A percentile compares a stretch with the other conserved stretches of the same genome.
phyloP scores from a whole-genome alignment of 495 filamentous ascomycete genomes.

The Massariosphaeria phaeospora region DNA sequence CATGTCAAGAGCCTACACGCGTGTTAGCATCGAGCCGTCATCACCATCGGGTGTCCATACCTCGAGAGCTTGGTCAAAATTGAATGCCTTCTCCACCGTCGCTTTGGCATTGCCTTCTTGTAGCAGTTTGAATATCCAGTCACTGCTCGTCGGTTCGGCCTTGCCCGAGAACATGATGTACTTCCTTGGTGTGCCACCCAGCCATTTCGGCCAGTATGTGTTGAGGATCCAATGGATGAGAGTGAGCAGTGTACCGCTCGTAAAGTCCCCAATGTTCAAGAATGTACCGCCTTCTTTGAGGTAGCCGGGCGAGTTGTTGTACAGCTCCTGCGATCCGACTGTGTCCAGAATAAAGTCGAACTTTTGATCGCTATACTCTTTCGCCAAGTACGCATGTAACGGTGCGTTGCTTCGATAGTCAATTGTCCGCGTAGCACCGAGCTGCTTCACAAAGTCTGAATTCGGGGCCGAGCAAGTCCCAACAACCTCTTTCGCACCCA shows the following conservation, averaged over 20 bases:
- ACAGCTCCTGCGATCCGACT: conserved; percentile 39
- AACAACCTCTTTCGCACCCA: conserved; percentile 39
- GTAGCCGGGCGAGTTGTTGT: conserved; percentile 31
- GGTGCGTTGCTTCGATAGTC: conserved; percentile 12
- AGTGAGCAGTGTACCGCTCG: conserved; percentile 22
- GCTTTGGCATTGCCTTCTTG: conserved; percentile 16
- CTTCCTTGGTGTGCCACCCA: conserved; percentile 39
- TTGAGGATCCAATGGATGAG: conserved; percentile 33
- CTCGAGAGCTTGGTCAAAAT: conserved; percentile 14
- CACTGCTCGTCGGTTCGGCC: not conserved
- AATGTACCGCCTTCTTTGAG: conserved; percentile 38
- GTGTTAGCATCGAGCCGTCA: too few relatives aligned
- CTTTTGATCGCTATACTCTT: conserved; percentile 14
- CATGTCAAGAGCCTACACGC: conserved; percentile 9
- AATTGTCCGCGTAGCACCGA: conserved; percentile 36
- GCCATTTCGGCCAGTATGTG: conserved; percentile 33
- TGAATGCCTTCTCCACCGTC: conserved; percentile 3
- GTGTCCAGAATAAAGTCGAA: conserved; percentile 41
- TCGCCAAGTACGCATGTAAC: conserved; percentile 33
- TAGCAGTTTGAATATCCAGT: not conserved
- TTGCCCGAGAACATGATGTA: conserved; percentile 28
- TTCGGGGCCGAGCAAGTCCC: conserved; percentile 42
- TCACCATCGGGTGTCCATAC: too few relatives aligned
- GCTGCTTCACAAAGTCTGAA: conserved; percentile 32
- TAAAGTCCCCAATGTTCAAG: conserved; percentile 36